Evolutionary conservation across 345 rosid species (phyloP), one percentile per base, ranked within the genome.

Genomic region (Eucalyptus sp.): DNA sequence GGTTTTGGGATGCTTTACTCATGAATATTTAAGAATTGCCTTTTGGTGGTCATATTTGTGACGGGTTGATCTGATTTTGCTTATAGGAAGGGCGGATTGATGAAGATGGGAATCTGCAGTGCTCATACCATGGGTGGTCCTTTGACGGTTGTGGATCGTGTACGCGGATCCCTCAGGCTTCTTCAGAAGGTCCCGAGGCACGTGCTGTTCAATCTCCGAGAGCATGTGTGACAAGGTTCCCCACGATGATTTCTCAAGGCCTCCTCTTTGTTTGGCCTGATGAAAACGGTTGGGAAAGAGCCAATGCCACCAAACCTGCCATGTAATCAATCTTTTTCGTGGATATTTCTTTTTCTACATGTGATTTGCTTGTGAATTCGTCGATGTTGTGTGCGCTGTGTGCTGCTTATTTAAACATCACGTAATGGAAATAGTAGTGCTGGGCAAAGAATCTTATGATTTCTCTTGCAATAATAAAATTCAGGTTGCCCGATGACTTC

Each of bases 41-140:
- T 76, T 76, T 76, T 18, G 14, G 15, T 18, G 83, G 27, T 20
- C 83, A 76, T 76, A 37, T 37, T 76, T 76, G 83, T 76, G 83
- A 41, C 0, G 83, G 46, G 81, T 76, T 76, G 27, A 76, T 76
- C 83, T 37, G 48, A 76, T 86, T 71, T 41, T 43, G 29, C 44
- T 33, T 31, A 48, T 91, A 98, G 99, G 99, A 98, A 94, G 99
- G 99, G 88, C 88, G 99, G 89, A 92, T 98, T 4, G 99, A 98
- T 91, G 99, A 97, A 95, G 97, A 97, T 90, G 99, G 99, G 90
- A 96, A 97, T 87, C 88, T 98, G 92, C 98, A 98, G 93, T 98
- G 99, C 91, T 98, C 99, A 31, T 97, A 98, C 90, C 99, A 97
- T 88, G 99, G 99, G 51, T 98, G 99, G 99, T 98, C 99, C 4